phyloP scores from a whole-genome alignment of 2,329 filamentous ascomycete genomes.

The Colletotrichum zoysiae region DNA sequence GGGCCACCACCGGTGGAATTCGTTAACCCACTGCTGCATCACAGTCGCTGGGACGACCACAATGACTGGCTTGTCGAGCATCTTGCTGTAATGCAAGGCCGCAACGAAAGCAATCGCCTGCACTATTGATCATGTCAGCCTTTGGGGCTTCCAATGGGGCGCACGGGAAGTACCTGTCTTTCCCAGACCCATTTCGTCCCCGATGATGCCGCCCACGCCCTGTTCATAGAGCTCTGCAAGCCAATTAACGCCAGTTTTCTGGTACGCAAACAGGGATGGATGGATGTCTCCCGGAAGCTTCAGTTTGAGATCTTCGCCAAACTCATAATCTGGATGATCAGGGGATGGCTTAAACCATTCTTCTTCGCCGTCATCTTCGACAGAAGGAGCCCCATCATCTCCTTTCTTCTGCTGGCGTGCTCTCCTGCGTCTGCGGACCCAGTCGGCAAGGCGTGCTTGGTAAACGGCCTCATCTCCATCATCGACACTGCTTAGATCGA shows the following conservation, averaged over 20 bases:
- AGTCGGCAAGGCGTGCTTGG: constrained; percentile 78
- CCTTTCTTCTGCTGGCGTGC: constrained; percentile 54
- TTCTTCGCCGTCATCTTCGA: constrained; percentile 60
- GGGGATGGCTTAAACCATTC: constrained; percentile 93
- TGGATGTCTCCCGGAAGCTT: constrained; percentile 93
- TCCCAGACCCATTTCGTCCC: constrained; percentile 98
- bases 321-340: constrained; percentile 78
- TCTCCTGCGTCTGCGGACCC: constrained; percentile 70
- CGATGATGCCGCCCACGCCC: constrained; percentile 91
- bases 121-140: constrained; percentile 50
- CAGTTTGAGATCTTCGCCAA: constrained; percentile 81
- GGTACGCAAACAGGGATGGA: constrained; percentile 93
- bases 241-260: constrained; percentile 98
- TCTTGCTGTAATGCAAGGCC: constrained; percentile 90
- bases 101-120: constrained; percentile 83
- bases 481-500: constrained; percentile 75
- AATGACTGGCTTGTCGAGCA: constrained; percentile 85
- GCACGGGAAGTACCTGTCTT: constrained; percentile 71
- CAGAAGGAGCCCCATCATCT: constrained; percentile 52
- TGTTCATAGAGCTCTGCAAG: constrained; percentile 92
- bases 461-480: constrained; percentile 91
- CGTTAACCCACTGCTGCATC: constrained; percentile 97
- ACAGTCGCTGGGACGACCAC: constrained; percentile 95
- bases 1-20: constrained; percentile 99
- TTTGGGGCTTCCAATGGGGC: not conserved